Conservation (phyloP, 2,329 filamentous ascomycete species). For the Hypoxylon sp. region DNA sequence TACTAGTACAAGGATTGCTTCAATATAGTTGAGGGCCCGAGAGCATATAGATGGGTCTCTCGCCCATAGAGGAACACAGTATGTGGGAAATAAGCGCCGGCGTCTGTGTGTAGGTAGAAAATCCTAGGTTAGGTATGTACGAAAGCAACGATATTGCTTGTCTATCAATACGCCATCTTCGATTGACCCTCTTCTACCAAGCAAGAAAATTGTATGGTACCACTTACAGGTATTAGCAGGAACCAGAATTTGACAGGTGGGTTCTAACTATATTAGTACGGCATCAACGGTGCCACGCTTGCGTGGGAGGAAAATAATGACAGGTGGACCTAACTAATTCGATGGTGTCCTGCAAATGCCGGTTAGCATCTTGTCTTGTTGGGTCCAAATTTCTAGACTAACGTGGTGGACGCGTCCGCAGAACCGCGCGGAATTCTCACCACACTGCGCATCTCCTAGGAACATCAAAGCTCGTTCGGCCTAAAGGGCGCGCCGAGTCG, state of each 20-base stretch:
- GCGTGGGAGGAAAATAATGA: conserved; percentile 7
- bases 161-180: conserved; percentile 10
- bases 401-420: conserved; percentile 4
- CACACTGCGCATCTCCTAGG: conserved; percentile 7
- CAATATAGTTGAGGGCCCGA: conserved; percentile 21
- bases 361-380: conserved; percentile 18
- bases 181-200: neutral
- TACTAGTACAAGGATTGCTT: conserved; percentile 9
- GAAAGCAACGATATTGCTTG: too few relatives aligned
- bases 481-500: too few relatives aligned
- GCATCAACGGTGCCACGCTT: conserved; percentile 6
- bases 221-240: too few relatives aligned
- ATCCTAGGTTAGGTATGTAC: too few relatives aligned
- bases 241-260: conserved; percentile 21
- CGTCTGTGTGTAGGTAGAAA: conserved; percentile 14
- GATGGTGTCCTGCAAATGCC: conserved; percentile 14
- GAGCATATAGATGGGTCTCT: conserved; percentile 5
- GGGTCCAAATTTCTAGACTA: neutral
- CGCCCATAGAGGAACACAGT: conserved; percentile 14
- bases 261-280: conserved; percentile 4
- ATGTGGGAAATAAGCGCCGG: neutral
- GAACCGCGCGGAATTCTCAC: conserved; percentile 6
- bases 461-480: conserved; percentile 5
- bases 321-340: conserved; percentile 10
- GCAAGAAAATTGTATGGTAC: neutral